Evolutionary conservation across 768 basidiomycete species (phyloP).

Genomic region (Pholiota conissans): DNA sequence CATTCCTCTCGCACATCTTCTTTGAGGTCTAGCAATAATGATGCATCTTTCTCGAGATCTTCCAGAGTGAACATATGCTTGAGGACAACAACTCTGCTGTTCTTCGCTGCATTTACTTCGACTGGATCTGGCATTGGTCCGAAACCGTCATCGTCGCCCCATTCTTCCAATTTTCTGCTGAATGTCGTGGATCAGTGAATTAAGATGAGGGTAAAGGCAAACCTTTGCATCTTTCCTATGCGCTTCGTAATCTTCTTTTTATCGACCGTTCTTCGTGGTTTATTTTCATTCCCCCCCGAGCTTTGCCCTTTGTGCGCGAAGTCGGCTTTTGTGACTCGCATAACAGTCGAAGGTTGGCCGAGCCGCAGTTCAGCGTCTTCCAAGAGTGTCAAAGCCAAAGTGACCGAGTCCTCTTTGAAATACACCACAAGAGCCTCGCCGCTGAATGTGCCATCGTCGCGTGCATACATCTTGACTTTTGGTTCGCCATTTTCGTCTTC

Average conservation of each 20-base stretch:
- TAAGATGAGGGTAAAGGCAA: slow-evolving; percentile 16
- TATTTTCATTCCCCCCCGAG: slow-evolving; percentile 39
- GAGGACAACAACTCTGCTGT: slow-evolving; percentile 83
- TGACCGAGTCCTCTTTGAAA: slow-evolving; percentile 96
- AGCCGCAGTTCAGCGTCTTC: slow-evolving; percentile 91
- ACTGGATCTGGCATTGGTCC: slow-evolving; percentile 66
- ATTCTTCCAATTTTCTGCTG: slow-evolving; percentile 84
- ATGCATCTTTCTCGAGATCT: slow-evolving; percentile 83
- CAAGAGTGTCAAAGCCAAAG: slow-evolving; percentile 77
- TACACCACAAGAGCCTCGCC: slow-evolving; percentile 96
- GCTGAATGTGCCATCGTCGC: slow-evolving; percentile 83
- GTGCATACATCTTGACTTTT: slow-evolving; percentile 95
- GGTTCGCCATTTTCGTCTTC: slow-evolving; percentile 89
- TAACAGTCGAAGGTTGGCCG: slow-evolving; percentile 72
- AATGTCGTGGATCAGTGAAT: not conserved
- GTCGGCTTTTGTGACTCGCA: slow-evolving; percentile 76
- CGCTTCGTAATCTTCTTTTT: slow-evolving; percentile 76
- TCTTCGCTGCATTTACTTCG: slow-evolving; percentile 48
- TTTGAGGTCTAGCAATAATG: slow-evolving; percentile 88
- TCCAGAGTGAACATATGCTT: slow-evolving; percentile 93
- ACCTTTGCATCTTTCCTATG: slow-evolving; percentile 90
- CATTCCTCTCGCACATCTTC: slow-evolving; percentile 97
- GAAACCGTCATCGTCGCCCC: slow-evolving; percentile 94
- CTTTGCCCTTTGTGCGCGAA: slow-evolving; percentile 67
- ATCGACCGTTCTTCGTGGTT: slow-evolving; percentile 64